phyloP scores from a whole-genome alignment of 257 asterid species.

The Ajuga chamaepitys region DNA sequence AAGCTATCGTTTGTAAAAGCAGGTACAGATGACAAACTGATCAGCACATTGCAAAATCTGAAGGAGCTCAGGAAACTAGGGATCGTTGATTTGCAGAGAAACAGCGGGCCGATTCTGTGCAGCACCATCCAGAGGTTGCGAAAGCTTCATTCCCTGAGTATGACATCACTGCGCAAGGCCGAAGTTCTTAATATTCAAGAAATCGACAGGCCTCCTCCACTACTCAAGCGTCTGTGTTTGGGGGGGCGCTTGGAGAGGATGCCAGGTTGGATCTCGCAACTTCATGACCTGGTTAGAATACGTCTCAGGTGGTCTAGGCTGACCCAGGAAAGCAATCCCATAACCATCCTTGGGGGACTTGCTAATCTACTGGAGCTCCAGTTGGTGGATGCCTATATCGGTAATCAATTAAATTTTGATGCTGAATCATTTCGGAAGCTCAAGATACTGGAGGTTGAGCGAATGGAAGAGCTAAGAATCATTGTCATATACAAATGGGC shows the following conservation, averaged over 20 bases:
- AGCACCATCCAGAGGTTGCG: not conserved
- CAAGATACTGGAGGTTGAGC: constrained; percentile 1
- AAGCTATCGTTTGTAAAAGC: constrained; percentile 12
- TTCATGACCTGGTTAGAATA: constrained; percentile 9
- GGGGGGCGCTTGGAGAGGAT: constrained; percentile 8
- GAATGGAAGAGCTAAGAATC: not conserved
- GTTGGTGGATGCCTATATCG: constrained; percentile 16
- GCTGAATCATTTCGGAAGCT: constrained; percentile 7
- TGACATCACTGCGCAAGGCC: not conserved
- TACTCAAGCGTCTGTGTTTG: constrained; percentile 12
- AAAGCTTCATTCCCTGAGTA: constrained; percentile 4
- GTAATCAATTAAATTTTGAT: not conserved
- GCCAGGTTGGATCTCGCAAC: constrained; percentile 18
- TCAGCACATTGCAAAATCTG: not conserved
- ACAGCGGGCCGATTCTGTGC: not conserved
- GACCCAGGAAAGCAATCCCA: not conserved
- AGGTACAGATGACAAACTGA: not conserved
- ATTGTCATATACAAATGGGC: not conserved
- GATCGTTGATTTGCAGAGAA: not conserved
- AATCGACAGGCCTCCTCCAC: constrained; percentile 1
- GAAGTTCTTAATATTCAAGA: constrained; percentile 9
- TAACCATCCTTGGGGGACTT: constrained; percentile 13
- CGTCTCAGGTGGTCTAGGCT: constrained; percentile 21
- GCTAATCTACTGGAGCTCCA: constrained; percentile 20
- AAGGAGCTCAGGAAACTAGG: constrained; percentile 13